Base-by-base conservation (phyloP, 2,329 filamentous ascomycete genomes). In the Phyllosticta capitalensis region DNA sequence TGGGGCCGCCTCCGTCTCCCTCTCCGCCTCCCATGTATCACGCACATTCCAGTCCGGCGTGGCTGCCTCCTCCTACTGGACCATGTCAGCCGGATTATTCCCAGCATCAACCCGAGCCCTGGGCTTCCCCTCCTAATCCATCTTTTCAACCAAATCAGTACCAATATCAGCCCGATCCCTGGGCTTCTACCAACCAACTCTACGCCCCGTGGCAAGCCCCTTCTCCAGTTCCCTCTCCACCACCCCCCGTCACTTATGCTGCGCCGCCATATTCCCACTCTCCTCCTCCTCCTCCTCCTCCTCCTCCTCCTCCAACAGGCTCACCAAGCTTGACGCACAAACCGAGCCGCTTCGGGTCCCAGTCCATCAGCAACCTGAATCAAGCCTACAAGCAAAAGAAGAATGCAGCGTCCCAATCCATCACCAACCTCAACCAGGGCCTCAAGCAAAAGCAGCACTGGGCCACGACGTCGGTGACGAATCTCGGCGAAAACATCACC, bases 361-460 rank as follows among this genome's bases (percentile, higher is more conserved):
- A 59, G 24, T 59, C 57, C 26, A 33, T 59, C 22, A 54, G 30
- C 22, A 58, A 54, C n/a, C 33, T 58, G 21, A 58, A 58, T 38
- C 49, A 58, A 20, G 54, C 51, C 51, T 58, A 58, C 51, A 30
- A 50, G 51, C 51, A 54, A 52, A 54, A 52, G 51, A 58, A 54
- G 51, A 17, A 28, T 14, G 33, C n/a, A n/a, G 56, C 56, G 14
- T 54, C 56, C 9, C 50, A 48, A 33, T 58, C 56, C 20, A 51
- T 50, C 5, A 48, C 51, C n/a, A 58, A 58, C 22, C 51, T 58
- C 17, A 54, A 30, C 51, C 33, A 58, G 21, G 56, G 33, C 22
- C 22, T 58, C 49, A 51, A 54, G 51, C 56, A 52, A 5, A 33
- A 26, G 6, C 30, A 58, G 12, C 26, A 56, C 20, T 52, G 52